Base-by-base conservation (phyloP, 2,329 filamentous ascomycete species). In the Uncinocarpus reesii region DNA sequence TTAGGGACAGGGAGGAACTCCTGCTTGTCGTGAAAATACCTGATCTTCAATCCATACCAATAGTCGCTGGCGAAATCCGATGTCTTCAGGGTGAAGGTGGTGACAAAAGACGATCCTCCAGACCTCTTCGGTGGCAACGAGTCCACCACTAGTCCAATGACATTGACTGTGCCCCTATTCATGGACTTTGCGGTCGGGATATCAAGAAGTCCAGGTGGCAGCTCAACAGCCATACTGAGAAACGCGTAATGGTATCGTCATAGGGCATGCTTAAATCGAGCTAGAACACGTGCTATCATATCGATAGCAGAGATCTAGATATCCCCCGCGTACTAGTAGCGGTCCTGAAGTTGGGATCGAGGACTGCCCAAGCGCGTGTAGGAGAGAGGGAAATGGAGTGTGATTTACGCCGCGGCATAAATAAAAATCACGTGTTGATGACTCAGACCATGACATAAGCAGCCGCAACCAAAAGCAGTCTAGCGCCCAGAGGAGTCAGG, bases 71-170 rank as follows among this genome's bases (percentile, higher is more conserved):
- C 63, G 48, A 79, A 67, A 6, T 71, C 65, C 8, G 66, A 59
- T 59, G 88, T 83, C 57, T 71, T 77, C 3, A 88, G 60, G 1
- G 71, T 75, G 28, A 86, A 67, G 18, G 73, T 73, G 52, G 74
- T 76, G 62, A 82, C 83, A 57, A 64, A 76, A 73, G 84, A 81
- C 20, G 62, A 58, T 18, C 76, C 73, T 47, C 52, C 67, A 1
- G 79, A 79, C 8, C 61, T 48, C 0, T 69, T 70, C 1, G 79
- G 76, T 0, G 71, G 64, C 49, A 78, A 72, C 42, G 72, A 74
- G 56, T 90, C 84, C 44, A 78, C 77, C 2, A 90, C 76, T 3
- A 90, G 65, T 1, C 86, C 88, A 43, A 87, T 74, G 34, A 92
- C 66, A 64, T 71, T 82, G 53, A 81, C 69, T 13, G 7, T 54